Evolutionary conservation across 768 basidiomycete species (phyloP), one percentile per base, ranked within the genome.

Genomic region (Boletus sensibilis): DNA sequence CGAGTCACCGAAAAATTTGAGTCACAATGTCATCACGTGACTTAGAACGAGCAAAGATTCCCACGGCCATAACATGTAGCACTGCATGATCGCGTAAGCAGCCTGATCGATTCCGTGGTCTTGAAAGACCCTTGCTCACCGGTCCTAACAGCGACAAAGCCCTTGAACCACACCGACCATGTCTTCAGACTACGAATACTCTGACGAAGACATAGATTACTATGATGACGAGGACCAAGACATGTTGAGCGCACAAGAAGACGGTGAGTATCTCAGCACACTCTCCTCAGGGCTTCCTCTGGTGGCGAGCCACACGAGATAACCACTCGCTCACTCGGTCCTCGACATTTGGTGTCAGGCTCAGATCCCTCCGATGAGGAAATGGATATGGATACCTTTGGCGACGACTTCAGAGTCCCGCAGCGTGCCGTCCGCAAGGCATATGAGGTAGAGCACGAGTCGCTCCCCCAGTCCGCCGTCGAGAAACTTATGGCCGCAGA

Each of bases 381-480:
- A 33, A 82, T 88, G 75, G 88, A 87, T 58, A 81, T 87, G 77
- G 88, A 87, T 59, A 76, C 76, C 45, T 81, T 78, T 62, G 79
- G 79, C 29, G 83, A 87, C 52, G 86, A 88, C 68, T 85, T 86
- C 71, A 84, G 78, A 59, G 74, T 87, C 45, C 64, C 74, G 0
- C 69, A 77, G 5, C 86, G 84, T 68, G 77, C 76, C 42, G 81
- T 80, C 64, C 78, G 70, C 59, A 90, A 91, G 75, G 72, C 84
- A 2, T 97, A 93, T 68, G 92, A 97, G 65, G 83, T 97, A 41
- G 86, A 92, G n/a, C 90, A 86, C 68, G 84, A 89, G 55, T 81
- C 87, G 13, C 82, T 95, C 49, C 82, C 81, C 53, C 84, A 91
- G 66, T 64, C 73, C 6, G 84, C 86, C 23, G 85, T 99, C 50